A percentile compares a stretch with the other conserved stretches of the same genome.
phyloP scores from a whole-genome alignment of 345 rosid species.

The Garcia nutans region DNA sequence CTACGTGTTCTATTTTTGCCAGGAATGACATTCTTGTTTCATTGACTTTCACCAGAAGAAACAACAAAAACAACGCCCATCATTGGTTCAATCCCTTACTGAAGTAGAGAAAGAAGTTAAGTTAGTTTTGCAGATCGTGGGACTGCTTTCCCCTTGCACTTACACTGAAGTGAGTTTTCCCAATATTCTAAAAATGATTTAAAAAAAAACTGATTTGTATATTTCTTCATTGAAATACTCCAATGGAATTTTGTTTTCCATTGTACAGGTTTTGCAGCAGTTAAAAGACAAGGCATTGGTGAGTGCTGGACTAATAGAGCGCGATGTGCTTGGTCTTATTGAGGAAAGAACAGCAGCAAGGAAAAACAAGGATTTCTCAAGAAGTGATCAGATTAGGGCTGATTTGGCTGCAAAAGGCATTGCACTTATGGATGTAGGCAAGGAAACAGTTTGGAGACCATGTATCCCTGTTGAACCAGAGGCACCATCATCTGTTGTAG shows the following conservation, averaged over 20 bases:
- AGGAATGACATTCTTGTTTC: not conserved
- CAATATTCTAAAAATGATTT: not conserved
- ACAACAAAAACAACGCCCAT: conserved; percentile 60
- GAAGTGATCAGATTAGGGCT: conserved; percentile 70
- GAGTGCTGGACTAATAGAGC: conserved; percentile 62
- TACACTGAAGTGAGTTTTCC: conserved; percentile 50
- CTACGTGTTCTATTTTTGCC: not conserved
- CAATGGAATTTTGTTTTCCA: not conserved
- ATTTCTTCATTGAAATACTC: not conserved
- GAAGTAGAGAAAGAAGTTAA: conserved; percentile 60
- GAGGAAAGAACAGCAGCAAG: conserved; percentile 61
- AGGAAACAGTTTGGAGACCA: conserved; percentile 80
- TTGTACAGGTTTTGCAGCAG: conserved; percentile 51
- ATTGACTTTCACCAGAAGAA: conserved; percentile 56
- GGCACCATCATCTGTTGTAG: not conserved
- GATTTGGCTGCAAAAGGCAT: conserved; percentile 62
- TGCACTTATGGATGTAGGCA: conserved; percentile 81
- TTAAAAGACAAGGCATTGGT: conserved; percentile 62
- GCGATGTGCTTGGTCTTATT: conserved; percentile 44
- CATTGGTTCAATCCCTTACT: conserved; percentile 53
- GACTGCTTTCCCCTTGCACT: conserved; percentile 50
- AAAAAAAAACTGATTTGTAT: too few relatives aligned
- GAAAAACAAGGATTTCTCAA: conserved; percentile 62
- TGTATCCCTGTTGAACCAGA: conserved; percentile 44
- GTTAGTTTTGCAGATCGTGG: conserved; percentile 58